Evolutionary conservation across 1,139 yeast species (phyloP).

Genomic region (Taphrina flavorubra): DNA sequence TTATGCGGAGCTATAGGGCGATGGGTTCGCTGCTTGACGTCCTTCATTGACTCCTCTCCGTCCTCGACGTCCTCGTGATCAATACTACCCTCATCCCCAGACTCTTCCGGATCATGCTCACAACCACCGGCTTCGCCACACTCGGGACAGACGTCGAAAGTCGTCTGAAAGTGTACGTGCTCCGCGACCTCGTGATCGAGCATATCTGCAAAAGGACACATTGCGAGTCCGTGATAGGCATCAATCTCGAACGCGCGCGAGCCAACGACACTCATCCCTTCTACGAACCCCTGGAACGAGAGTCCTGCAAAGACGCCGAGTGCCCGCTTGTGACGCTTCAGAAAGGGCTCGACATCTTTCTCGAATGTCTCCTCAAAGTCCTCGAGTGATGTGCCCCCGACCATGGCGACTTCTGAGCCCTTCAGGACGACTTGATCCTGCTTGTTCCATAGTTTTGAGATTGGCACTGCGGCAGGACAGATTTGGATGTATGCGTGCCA

Average conservation of each 20-base stretch:
- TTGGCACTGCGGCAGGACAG: constrained; percentile 56
- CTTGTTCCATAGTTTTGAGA: constrained; percentile 71
- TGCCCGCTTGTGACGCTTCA: constrained; percentile 47
- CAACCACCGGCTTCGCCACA: constrained; percentile 68
- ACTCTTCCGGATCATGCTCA: constrained; percentile 73
- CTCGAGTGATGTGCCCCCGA: constrained; percentile 64
- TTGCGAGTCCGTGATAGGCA: constrained; percentile 69
- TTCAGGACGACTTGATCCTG: constrained; percentile 58
- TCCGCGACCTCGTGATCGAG: constrained; percentile 71
- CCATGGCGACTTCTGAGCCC: constrained; percentile 71
- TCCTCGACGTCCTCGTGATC: constrained; percentile 32
- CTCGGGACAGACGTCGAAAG: constrained; percentile 68
- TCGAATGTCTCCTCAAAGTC: constrained; percentile 60
- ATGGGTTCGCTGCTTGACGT: constrained; percentile 1
- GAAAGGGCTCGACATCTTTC: constrained; percentile 53
- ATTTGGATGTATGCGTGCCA: constrained; percentile 73
- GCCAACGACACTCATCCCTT: constrained; percentile 58
- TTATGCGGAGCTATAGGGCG: constrained; percentile 2
- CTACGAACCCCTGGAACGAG: constrained; percentile 49
- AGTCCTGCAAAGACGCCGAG: constrained; percentile 44
- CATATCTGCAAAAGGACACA: constrained; percentile 90
- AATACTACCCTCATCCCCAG: constrained; percentile 50
- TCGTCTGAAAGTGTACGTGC: constrained; percentile 75
- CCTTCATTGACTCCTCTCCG: constrained; percentile 4
- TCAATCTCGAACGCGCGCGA: constrained; percentile 85